phyloP scores from a whole-genome alignment of 352 stramenopile genomes.

The Pythium plurisporium region DNA sequence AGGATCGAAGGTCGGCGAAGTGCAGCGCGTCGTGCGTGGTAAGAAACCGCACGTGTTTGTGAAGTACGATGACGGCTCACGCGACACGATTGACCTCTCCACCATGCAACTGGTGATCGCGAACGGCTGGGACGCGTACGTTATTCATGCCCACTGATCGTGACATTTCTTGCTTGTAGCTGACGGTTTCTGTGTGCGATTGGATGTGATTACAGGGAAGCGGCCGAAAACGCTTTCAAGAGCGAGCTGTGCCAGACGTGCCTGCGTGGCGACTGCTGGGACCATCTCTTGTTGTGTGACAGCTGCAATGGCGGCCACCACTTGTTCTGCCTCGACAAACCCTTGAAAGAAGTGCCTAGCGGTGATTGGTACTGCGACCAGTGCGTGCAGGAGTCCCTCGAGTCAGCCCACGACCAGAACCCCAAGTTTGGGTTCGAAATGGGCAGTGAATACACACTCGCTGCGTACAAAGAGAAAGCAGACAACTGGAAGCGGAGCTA shows the following conservation, averaged over 20 bases:
- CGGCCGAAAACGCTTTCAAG: constrained; percentile 69
- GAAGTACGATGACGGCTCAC: constrained; percentile 53
- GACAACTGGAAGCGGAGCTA: constrained; percentile 80
- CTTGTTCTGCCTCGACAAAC: constrained; percentile 69
- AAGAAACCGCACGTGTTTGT: constrained; percentile 78
- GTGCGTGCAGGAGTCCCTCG: constrained; percentile 59
- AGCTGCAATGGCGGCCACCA: constrained; percentile 80
- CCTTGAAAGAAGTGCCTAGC: constrained; percentile 45
- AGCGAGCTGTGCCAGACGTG: constrained; percentile 84
- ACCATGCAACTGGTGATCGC: constrained; percentile 78
- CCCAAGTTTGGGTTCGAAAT: constrained; percentile 83
- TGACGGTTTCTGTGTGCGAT: not conserved
- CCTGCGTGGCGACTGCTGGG: constrained; percentile 74
- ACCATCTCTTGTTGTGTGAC: constrained; percentile 78
- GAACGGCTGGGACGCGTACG: constrained; percentile 69
- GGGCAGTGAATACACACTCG: constrained; percentile 71
- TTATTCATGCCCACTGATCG: no score
- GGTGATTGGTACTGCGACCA: constrained; percentile 80
- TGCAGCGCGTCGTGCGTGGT: constrained; percentile 69
- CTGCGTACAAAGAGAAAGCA: constrained; percentile 78
- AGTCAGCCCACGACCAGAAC: constrained; percentile 35
- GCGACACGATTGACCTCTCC: constrained; percentile 52
- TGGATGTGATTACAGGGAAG: constrained; percentile 24
- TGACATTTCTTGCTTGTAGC: not conserved
- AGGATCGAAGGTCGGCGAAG: constrained; percentile 52